These are phyloP conservation scores for Angophora floribunda DNA, from an alignment of 345 rosid genomes.

Conservation along the genomic window DNA sequence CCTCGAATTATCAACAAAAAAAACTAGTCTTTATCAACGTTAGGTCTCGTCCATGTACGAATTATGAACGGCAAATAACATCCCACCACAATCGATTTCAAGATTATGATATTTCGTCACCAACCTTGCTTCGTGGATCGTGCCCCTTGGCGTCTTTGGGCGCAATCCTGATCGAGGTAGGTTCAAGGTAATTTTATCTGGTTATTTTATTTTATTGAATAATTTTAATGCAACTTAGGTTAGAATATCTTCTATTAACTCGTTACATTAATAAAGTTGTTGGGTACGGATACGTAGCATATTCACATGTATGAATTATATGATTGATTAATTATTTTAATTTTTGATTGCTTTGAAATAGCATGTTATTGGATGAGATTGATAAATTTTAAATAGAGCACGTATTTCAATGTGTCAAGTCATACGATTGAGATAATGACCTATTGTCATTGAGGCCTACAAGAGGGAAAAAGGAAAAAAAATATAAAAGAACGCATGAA, in stretches of 20 bases:
- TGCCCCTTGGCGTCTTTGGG: not conserved
- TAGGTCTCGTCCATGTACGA: not conserved
- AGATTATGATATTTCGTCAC: not conserved
- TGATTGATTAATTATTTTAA: not conserved
- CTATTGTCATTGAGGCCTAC: not conserved
- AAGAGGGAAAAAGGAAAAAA: not conserved
- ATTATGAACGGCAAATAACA: not conserved
- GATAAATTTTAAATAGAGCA: not conserved
- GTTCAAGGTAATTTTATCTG: not conserved
- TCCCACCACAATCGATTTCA: not conserved
- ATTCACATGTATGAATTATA: not conserved
- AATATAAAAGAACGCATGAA: not conserved
- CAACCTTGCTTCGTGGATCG: not conserved
- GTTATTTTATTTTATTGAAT: not conserved
- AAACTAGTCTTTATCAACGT: not conserved
- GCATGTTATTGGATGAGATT: not conserved
- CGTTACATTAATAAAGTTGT: not conserved
- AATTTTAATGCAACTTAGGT: not conserved
- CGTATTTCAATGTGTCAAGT: not conserved
- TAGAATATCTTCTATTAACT: slow-evolving; percentile 1
- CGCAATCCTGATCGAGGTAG: not conserved
- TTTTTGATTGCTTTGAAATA: not conserved
- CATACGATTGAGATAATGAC: not conserved
- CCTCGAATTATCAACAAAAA: not conserved
- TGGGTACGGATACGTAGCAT: not conserved